Percentiles rank a stretch among this genome's conserved stretches.
Conservation (phyloP, 192 early-diverging fungal species). For the Podila horticola region DNA sequence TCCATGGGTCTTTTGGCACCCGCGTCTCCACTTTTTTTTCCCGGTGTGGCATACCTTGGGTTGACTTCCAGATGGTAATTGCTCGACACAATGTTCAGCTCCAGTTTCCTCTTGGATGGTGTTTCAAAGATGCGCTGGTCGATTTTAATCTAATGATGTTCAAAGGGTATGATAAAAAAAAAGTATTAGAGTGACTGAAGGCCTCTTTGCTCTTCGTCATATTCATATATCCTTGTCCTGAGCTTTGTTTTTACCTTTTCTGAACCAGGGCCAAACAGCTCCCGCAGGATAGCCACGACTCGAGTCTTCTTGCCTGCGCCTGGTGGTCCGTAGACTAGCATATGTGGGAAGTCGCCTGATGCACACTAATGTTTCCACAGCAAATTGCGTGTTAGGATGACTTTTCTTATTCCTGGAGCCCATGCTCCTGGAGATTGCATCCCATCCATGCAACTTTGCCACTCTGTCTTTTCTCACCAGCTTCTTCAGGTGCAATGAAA, state of each 20-base stretch:
- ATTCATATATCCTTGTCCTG: background rate
- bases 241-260: constrained; percentile 74
- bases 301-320: constrained; percentile 98
- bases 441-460: constrained; percentile 1
- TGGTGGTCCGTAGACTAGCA: constrained; percentile 94
- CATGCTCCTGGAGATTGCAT: too few species aligned
- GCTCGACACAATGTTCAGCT: constrained; percentile 88
- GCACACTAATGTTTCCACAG: constrained; percentile 48
- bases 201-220: background rate
- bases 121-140: constrained; percentile 88
- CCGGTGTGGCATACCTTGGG: constrained; percentile 73
- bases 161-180: background rate
- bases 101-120: constrained; percentile 85
- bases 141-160: constrained; percentile 78
- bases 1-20: background rate
- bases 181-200: background rate
- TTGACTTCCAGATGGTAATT: constrained; percentile 98
- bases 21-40: background rate
- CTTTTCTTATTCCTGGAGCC: too few species aligned
- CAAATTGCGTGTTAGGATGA: too few species aligned
- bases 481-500: constrained; percentile 78
- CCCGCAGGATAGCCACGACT: constrained; percentile 84
- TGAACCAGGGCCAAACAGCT: constrained; percentile 90
- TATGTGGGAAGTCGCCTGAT: constrained; percentile 91
- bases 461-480: constrained; percentile 62